Percentiles rank a stretch among this genome's conserved stretches.
phyloP scores from a whole-genome alignment of 331 rosid genomes.

The Quercus tomentella region DNA sequence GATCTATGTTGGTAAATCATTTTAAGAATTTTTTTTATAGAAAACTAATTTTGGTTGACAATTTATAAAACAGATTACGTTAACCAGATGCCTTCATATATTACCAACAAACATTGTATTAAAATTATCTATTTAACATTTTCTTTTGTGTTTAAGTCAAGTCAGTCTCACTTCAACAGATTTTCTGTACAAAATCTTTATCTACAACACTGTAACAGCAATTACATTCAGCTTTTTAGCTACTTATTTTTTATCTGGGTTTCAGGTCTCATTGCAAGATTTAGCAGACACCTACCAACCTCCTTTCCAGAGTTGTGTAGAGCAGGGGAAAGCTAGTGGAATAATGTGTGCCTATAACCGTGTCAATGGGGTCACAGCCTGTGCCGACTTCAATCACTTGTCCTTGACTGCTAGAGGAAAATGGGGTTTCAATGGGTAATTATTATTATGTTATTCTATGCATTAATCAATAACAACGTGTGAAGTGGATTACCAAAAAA shows the following conservation, averaged over 20 bases:
- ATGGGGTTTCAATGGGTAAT: slow-evolving; percentile 84
- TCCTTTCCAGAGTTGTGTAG: slow-evolving; percentile 70
- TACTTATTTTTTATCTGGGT: neutral
- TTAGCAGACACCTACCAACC: slow-evolving; percentile 87
- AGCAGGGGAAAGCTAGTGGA: slow-evolving; percentile 73
- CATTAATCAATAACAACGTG: neutral
- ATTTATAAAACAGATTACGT: too few relatives aligned
- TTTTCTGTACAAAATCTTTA: neutral
- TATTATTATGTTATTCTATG: neutral
- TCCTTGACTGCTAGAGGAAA: slow-evolving; percentile 51
- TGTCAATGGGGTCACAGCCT: slow-evolving; percentile 84
- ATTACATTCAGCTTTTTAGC: neutral
- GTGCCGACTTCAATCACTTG: slow-evolving; percentile 66
- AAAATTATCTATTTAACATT: too few relatives aligned
- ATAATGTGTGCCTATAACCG: slow-evolving; percentile 90
- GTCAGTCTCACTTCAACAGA: too few relatives aligned
- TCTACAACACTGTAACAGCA: neutral
- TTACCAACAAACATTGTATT: too few relatives aligned
- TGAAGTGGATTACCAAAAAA: neutral
- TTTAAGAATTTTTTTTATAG: too few relatives aligned
- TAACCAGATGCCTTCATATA: too few relatives aligned
- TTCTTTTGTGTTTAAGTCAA: too few relatives aligned
- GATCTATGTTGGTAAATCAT: too few relatives aligned
- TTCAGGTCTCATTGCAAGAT: slow-evolving; percentile 75
- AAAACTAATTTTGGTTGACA: too few relatives aligned